Evolutionary conservation across 148 eudicot species (phyloP).

Genomic region (Heliosperma pusillum): DNA sequence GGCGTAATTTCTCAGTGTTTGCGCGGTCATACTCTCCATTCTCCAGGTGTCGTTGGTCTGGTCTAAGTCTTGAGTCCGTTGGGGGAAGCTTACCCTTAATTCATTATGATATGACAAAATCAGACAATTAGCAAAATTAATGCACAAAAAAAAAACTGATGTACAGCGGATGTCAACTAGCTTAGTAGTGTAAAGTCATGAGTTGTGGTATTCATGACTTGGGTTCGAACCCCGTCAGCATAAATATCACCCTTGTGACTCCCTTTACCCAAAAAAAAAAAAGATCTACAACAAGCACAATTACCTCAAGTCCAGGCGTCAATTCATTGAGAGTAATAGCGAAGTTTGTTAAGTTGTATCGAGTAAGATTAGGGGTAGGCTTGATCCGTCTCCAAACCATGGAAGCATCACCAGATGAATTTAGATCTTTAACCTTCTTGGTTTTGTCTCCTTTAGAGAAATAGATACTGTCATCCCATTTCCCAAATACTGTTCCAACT

Average conservation of each 20-base stretch:
- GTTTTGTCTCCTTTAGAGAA: constrained; percentile 54
- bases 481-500: constrained; percentile 68
- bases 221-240: no score
- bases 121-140: constrained; percentile 35
- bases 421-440: constrained; percentile 47
- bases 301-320: constrained; percentile 84
- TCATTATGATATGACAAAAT: constrained; percentile 39
- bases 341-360: constrained; percentile 80
- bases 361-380: constrained; percentile 57
- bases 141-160: constrained; percentile 17
- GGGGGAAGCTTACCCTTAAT: constrained; percentile 88
- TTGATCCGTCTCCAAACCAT: constrained; percentile 72
- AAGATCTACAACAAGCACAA: constrained; percentile 16
- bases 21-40: constrained; percentile 92
- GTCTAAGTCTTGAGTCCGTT: constrained; percentile 92
- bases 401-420: constrained; percentile 37
- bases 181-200: no score
- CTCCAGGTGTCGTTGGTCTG: constrained; percentile 89
- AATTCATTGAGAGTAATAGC: constrained; percentile 84
- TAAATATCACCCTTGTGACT: no score
- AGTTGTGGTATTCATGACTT: no score
- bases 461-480: constrained; percentile 76
- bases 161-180: no score
- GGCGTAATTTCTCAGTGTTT: constrained; percentile 79
- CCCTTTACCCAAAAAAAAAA: constrained; percentile 8